A percentile compares a stretch with the other conserved stretches of the same genome.
Conservation (phyloP, 768 basidiomycete species). For the Boletellus ananiceps region DNA sequence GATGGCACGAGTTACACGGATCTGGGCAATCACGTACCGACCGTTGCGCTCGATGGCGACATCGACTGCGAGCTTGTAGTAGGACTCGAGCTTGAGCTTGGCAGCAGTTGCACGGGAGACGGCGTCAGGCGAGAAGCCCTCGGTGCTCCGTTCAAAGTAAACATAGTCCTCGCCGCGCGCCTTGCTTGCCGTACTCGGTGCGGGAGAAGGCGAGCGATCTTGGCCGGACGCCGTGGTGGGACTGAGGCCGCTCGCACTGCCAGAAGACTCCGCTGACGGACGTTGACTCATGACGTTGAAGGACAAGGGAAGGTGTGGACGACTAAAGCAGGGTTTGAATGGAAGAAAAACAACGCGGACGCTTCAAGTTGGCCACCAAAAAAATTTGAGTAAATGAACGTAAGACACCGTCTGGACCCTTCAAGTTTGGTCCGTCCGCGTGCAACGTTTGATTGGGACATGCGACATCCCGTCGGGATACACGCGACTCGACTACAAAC, state of each 20-base stretch:
- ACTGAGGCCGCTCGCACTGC: conserved; percentile 15
- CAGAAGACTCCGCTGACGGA: conserved; percentile 27
- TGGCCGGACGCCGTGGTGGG: conserved; percentile 16
- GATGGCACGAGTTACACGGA: neutral
- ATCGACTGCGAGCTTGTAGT: conserved; percentile 97
- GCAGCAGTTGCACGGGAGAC: conserved; percentile 88
- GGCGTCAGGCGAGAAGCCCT: conserved; percentile 79
- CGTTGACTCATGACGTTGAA: conserved; percentile 27
- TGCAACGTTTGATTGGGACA: neutral
- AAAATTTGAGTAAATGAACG: conserved; percentile 19
- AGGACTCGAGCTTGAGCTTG: conserved; percentile 95
- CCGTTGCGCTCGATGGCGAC: conserved; percentile 94
- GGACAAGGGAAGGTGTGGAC: conserved; percentile 5
- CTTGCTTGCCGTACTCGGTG: conserved; percentile 29
- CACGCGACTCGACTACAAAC: neutral
- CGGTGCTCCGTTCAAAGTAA: conserved; percentile 87
- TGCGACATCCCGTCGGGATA: neutral
- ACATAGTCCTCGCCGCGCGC: conserved; percentile 61
- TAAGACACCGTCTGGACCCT: conserved; percentile 16
- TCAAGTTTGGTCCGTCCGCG: conserved; percentile 1
- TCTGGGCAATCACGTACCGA: conserved; percentile 46
- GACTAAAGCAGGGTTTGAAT: neutral
- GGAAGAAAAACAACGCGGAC: conserved; percentile 2
- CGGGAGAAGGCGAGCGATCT: conserved; percentile 29
- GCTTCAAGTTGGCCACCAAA: conserved; percentile 5